These are phyloP conservation scores for Aspergillus melleus DNA, from an alignment of 2,329 filamentous ascomycete species.

Conservation along the genomic window DNA sequence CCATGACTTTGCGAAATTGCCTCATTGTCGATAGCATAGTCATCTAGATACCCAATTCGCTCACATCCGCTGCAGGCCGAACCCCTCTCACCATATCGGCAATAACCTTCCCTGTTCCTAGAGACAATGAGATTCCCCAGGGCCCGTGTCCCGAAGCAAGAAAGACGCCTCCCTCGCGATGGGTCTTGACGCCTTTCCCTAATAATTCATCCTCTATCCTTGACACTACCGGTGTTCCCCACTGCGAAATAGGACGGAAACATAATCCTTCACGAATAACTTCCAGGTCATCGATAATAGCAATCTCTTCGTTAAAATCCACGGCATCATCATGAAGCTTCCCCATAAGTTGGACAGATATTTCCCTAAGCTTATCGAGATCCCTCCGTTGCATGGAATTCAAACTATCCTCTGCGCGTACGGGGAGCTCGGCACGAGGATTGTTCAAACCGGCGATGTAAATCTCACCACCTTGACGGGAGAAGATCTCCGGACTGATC, in stretches of 20 bases:
- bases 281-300: conserved; percentile 55
- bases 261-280: conserved; percentile 67
- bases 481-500: conserved; percentile 72
- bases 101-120: conserved; percentile 71
- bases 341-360: conserved; percentile 37
- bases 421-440: conserved; percentile 60
- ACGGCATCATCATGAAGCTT: conserved; percentile 16
- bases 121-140: conserved; percentile 66
- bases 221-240: conserved; percentile 64
- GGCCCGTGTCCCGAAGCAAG: conserved; percentile 72
- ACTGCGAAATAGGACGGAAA: conserved; percentile 68
- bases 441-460: conserved; percentile 72
- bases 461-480: conserved; percentile 64
- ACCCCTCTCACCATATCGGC: conserved; percentile 67
- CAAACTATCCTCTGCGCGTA: conserved; percentile 44
- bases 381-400: conserved; percentile 45
- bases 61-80: conserved; percentile 60
- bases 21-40: too few species aligned
- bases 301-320: conserved; percentile 22
- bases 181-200: conserved; percentile 50
- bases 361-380: conserved; percentile 31
- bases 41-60: conserved; percentile 44
- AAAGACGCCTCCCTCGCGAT: conserved; percentile 60
- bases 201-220: conserved; percentile 59
- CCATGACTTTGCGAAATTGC: too few species aligned